A percentile compares a stretch with the other conserved stretches of the same genome.
Evolutionary conservation across 441 rosid species (phyloP).

Genomic region (Gossypium davidsonii): DNA sequence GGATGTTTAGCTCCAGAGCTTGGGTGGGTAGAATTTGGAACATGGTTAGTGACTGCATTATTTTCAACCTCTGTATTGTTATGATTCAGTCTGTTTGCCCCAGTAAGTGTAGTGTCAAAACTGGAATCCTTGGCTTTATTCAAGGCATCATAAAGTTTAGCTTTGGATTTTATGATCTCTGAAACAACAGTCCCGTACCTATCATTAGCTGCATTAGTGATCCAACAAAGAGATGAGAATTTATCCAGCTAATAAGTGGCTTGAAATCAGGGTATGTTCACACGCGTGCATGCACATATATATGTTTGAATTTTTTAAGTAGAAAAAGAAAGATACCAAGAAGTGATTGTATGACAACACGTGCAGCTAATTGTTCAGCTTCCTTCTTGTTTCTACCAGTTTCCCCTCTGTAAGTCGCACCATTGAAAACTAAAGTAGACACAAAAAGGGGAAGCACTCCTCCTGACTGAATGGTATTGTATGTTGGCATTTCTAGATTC

Average conservation of each 20-base stretch:
- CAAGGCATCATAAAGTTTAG: conserved; percentile 18
- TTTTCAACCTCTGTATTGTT: not conserved
- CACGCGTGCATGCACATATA: not conserved
- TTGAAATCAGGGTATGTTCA: not conserved
- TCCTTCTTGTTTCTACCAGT: conserved; percentile 44
- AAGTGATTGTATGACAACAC: conserved; percentile 34
- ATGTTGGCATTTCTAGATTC: conserved; percentile 29
- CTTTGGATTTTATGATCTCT: conserved; percentile 35
- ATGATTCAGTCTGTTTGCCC: not conserved
- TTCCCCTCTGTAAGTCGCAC: conserved; percentile 30
- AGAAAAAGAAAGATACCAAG: conserved; percentile 26
- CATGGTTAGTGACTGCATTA: not conserved
- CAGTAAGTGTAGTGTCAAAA: not conserved
- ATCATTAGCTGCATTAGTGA: conserved; percentile 28
- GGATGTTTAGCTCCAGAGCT: conserved; percentile 1
- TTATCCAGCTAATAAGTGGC: not conserved
- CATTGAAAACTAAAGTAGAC: conserved; percentile 37
- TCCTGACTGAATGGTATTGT: conserved; percentile 24
- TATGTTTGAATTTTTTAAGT: not conserved
- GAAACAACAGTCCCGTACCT: conserved; percentile 18
- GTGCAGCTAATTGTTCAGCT: conserved; percentile 58
- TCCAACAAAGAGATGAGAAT: not conserved
- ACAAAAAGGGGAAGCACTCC: conserved; percentile 26
- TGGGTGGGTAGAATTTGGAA: conserved; percentile 10
- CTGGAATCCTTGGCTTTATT: conserved; percentile 16